These are phyloP conservation scores for Aspergillus nidulans DNA, from an alignment of 495 filamentous ascomycete genomes.

Conservation along the genomic window DNA sequence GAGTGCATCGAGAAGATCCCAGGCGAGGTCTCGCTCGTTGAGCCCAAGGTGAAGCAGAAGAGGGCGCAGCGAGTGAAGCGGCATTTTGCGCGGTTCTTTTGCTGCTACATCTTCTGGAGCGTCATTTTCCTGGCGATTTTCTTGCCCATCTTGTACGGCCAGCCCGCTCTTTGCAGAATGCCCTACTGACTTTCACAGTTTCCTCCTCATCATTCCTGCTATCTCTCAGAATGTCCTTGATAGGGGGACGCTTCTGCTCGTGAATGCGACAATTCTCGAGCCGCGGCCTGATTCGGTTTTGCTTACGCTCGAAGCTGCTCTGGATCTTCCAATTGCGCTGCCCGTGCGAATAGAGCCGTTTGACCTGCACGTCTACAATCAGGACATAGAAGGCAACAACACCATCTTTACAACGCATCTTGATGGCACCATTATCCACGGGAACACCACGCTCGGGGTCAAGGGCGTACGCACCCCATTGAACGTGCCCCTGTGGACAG, in stretches of 20 bases:
- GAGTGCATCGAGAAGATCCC: slow-evolving; percentile 27
- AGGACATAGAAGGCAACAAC: slow-evolving; percentile 20
- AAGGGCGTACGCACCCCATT: slow-evolving; percentile 22
- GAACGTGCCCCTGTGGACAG: slow-evolving; percentile 25
- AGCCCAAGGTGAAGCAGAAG: slow-evolving; percentile 18
- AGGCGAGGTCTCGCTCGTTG: slow-evolving; percentile 28
- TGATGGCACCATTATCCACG: slow-evolving; percentile 25
- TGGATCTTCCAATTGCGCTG: slow-evolving; percentile 33
- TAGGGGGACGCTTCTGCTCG: slow-evolving; percentile 35
- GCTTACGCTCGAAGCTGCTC: slow-evolving; percentile 30
- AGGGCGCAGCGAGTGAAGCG: slow-evolving; percentile 24
- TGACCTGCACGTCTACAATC: slow-evolving; percentile 30
- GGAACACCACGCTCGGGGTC: slow-evolving; percentile 33
- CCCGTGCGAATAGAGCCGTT: slow-evolving; percentile 38
- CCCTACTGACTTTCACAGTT: slow-evolving; percentile 21
- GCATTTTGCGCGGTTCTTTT: slow-evolving; percentile 43
- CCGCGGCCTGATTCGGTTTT: slow-evolving; percentile 29
- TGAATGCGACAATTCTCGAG: slow-evolving; percentile 30
- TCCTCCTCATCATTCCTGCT: slow-evolving; percentile 39
- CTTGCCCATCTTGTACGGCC: slow-evolving; percentile 35
- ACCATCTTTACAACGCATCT: slow-evolving; percentile 27
- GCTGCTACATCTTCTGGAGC: slow-evolving; percentile 31
- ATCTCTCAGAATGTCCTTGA: slow-evolving; percentile 40
- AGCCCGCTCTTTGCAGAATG: not conserved
- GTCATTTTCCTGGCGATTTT: slow-evolving; percentile 39